phyloP scores from a whole-genome alignment of 345 rosid genomes.

The Linum trigynum region DNA sequence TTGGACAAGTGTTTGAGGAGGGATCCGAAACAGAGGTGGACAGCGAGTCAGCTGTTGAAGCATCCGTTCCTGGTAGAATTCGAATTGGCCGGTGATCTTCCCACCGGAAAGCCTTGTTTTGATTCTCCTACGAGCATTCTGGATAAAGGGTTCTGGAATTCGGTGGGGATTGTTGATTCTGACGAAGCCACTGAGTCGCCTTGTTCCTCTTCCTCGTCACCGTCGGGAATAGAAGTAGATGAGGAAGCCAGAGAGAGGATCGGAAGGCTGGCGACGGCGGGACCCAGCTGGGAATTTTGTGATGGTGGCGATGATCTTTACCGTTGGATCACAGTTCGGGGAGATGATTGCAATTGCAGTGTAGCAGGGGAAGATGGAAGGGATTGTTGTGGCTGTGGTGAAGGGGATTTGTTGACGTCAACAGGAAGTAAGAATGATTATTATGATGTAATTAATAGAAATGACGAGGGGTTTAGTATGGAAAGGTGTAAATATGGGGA shows the following conservation, averaged over 20 bases:
- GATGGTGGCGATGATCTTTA: conserved; percentile 22
- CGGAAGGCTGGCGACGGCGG: conserved; percentile 29
- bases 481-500: conserved; percentile 13
- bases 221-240: not conserved
- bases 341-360: no score
- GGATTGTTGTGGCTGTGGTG: no score
- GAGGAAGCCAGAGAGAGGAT: conserved; percentile 37
- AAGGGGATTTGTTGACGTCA: conserved; percentile 21
- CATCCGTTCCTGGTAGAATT: conserved; percentile 31
- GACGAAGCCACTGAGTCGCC: conserved; percentile 17
- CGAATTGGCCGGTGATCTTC: not conserved
- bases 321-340: conserved; percentile 35
- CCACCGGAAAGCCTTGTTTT: conserved; percentile 15
- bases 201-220: conserved; percentile 1
- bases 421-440: not conserved
- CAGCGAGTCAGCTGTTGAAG: conserved; percentile 25
- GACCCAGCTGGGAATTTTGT: conserved; percentile 27
- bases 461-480: not conserved
- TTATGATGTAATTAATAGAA: conserved; percentile 4
- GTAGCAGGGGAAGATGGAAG: no score
- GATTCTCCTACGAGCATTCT: conserved; percentile 71
- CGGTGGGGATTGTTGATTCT: conserved; percentile 28
- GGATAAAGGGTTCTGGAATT: conserved; percentile 54
- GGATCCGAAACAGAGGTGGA: conserved; percentile 35
- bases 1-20: conserved; percentile 35